Percentiles rank a stretch among this genome's conserved stretches.
phyloP scores from a whole-genome alignment of 805 yeast species.

The Saccharomycopsis microspora region DNA sequence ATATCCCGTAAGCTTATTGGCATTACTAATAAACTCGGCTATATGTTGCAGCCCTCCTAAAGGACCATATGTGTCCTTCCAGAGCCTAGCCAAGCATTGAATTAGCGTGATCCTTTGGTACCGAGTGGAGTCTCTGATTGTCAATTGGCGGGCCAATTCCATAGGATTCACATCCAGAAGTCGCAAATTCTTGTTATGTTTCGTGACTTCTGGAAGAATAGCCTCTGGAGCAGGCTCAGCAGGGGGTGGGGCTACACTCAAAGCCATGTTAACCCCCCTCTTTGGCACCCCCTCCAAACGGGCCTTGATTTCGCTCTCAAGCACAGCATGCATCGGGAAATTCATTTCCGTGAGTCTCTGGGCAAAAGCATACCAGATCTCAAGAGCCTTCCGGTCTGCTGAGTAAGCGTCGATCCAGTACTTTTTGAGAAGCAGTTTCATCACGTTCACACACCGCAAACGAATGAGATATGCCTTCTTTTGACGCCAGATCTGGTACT shows the following conservation, averaged over 20 bases:
- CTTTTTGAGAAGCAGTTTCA: slow-evolving; percentile 54
- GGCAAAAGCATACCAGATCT: slow-evolving; percentile 28
- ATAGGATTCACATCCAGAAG: slow-evolving; percentile 58
- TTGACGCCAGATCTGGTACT: slow-evolving; percentile 65
- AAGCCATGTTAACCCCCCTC: slow-evolving; percentile 1
- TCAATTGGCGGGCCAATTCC: slow-evolving; percentile 76
- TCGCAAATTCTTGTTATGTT: slow-evolving; percentile 27
- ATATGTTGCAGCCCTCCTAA: slow-evolving; percentile 43
- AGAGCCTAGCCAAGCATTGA: slow-evolving; percentile 68
- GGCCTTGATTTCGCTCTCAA: slow-evolving; percentile 28
- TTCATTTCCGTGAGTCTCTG: slow-evolving; percentile 28
- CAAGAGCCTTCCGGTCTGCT: slow-evolving; percentile 28
- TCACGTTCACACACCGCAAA: slow-evolving; percentile 48
- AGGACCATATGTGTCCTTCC: slow-evolving; percentile 50
- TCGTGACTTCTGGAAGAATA: slow-evolving; percentile 4
- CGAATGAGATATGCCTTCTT: slow-evolving; percentile 61
- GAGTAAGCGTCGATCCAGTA: slow-evolving; percentile 61
- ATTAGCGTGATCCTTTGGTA: slow-evolving; percentile 58
- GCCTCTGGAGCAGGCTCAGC: slow-evolving; percentile 13
- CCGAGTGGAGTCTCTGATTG: slow-evolving; percentile 61
- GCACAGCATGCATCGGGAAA: slow-evolving; percentile 32
- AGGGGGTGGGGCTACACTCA: slow-evolving; percentile 3
- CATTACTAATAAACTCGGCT: slow-evolving; percentile 53
- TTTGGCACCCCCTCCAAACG: slow-evolving; percentile 18
- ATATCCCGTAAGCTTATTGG: slow-evolving; percentile 75